Evolutionary conservation across 306 rosid species (phyloP), one percentile per base, ranked within the genome.

Genomic region (Morella rubra): DNA sequence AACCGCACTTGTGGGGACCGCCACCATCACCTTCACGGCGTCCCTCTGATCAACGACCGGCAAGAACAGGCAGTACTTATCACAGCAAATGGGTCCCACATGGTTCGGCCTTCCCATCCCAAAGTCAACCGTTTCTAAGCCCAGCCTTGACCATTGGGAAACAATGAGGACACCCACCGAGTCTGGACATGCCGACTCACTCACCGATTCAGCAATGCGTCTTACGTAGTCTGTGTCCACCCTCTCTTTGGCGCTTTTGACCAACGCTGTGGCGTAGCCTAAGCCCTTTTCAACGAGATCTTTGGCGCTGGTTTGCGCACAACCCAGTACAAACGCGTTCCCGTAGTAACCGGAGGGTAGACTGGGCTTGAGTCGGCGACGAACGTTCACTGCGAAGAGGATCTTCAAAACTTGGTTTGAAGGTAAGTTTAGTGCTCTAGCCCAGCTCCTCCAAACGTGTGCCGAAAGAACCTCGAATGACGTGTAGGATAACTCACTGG

Each of bases 381-480:
- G 80, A 8, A 94, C 83, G 85, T 92, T 94, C 3, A 94, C 27
- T 77, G 97, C 92, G 81, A 94, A 92, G 0, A 94, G 81, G 1
- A 94, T 81, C 81, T 94, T 94, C 14, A 90, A 3, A 0, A 11
- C 77, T 45, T 94, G 98, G 76, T 79, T 91, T 5, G 87, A 58
- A 0, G 98, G 95, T 7, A 94, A 84, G 45, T 75, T 86, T 72
- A 94, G 5, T 15, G 98, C 87, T 65, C 86, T 79, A 8, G 93
- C 95, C 98, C 98, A 94, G 55, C 95, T 92, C 82, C 97, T 79
- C 98, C 98, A 94, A 14, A 94, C 85, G 77, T 92, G 98, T 0
- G 91, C 97, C 0, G 95, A 83, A 2, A 94, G 87, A 12, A 88
- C 93, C 77, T 94, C 98, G 20, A 94, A 94, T 4, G 93, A 81